Evolutionary conservation across 148 eudicot genomes (phyloP).

Genomic region (Agrostemma githago): DNA sequence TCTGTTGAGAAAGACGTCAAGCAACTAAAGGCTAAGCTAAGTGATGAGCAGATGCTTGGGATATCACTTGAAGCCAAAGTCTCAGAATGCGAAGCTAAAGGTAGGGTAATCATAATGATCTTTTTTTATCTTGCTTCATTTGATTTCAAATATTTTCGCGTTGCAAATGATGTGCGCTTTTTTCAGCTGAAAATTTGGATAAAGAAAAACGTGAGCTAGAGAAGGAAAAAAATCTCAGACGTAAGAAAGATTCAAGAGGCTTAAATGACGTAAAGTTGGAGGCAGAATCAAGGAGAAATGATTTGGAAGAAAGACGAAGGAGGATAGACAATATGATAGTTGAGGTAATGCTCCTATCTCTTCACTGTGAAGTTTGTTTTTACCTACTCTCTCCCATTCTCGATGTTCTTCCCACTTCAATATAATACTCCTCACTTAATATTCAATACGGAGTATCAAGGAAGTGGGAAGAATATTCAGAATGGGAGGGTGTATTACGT

Average conservation of each 20-base stretch:
- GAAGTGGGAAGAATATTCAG: too few relatives aligned
- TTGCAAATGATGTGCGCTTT: conserved; percentile 5
- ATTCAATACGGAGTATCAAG: too few relatives aligned
- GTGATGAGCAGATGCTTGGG: conserved; percentile 62
- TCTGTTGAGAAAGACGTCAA: conserved; percentile 74
- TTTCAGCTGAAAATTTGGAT: conserved; percentile 54
- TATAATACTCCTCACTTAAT: too few relatives aligned
- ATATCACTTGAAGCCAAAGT: conserved; percentile 74
- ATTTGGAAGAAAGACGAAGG: conserved; percentile 46
- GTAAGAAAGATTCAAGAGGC: conserved; percentile 48
- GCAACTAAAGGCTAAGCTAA: conserved; percentile 57
- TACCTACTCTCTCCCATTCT: neutral
- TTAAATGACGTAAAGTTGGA: conserved; percentile 57
- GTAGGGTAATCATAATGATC: conserved; percentile 26
- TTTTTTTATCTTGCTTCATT: neutral
- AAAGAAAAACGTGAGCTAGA: conserved; percentile 57
- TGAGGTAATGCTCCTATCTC: conserved; percentile 41
- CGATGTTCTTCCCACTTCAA: too few relatives aligned
- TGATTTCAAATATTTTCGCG: conserved; percentile 12
- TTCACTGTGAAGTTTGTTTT: conserved; percentile 3
- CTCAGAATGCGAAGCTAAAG: conserved; percentile 70
- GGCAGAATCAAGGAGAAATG: conserved; percentile 52
- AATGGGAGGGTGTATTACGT: too few relatives aligned
- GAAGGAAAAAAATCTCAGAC: conserved; percentile 50
- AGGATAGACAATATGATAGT: conserved; percentile 52